phyloP scores from a whole-genome alignment of 2,329 filamentous ascomycete species.

The Aspergillus sergii region DNA sequence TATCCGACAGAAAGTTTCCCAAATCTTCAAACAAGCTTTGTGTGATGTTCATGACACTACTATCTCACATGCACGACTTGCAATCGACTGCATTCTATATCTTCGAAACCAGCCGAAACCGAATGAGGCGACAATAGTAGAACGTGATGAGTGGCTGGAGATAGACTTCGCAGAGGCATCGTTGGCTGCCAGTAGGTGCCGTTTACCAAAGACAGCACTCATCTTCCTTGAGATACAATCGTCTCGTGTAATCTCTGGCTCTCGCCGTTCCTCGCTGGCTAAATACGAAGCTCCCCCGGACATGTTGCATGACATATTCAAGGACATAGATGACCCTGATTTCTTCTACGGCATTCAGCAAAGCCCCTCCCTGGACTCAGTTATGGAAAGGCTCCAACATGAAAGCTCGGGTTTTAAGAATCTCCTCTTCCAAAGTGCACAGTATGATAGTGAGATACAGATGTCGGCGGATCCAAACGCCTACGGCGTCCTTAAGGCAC shows the following conservation, averaged over 20 bases:
- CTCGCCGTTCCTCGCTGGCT: slow-evolving; percentile 67
- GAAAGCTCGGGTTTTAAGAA: slow-evolving; percentile 86
- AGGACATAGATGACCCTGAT: slow-evolving; percentile 92
- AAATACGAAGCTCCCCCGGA: slow-evolving; percentile 62
- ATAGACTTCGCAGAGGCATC: slow-evolving; percentile 74
- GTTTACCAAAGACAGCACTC: slow-evolving; percentile 84
- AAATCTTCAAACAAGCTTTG: slow-evolving; percentile 67
- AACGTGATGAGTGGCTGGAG: slow-evolving; percentile 82
- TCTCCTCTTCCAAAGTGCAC: slow-evolving; percentile 85
- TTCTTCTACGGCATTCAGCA: slow-evolving; percentile 91
- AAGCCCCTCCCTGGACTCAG: slow-evolving; percentile 71
- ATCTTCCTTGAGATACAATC: slow-evolving; percentile 76
- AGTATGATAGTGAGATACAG: slow-evolving; percentile 82
- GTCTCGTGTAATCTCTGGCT: slow-evolving; percentile 58
- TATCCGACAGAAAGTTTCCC: slow-evolving; percentile 66
- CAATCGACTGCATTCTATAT: slow-evolving; percentile 82
- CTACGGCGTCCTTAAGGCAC: slow-evolving; percentile 71
- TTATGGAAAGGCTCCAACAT: slow-evolving; percentile 82
- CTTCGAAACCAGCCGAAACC: slow-evolving; percentile 78
- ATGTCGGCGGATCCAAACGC: slow-evolving; percentile 61
- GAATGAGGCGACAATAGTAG: slow-evolving; percentile 74
- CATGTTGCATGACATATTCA: slow-evolving; percentile 79
- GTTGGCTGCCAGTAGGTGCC: slow-evolving; percentile 72
- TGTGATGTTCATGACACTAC: slow-evolving; percentile 43
- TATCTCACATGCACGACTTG: slow-evolving; percentile 67